These are phyloP conservation scores for Rauvolfia tetraphylla DNA, from an alignment of 257 asterid species.

Conservation along the genomic window DNA sequence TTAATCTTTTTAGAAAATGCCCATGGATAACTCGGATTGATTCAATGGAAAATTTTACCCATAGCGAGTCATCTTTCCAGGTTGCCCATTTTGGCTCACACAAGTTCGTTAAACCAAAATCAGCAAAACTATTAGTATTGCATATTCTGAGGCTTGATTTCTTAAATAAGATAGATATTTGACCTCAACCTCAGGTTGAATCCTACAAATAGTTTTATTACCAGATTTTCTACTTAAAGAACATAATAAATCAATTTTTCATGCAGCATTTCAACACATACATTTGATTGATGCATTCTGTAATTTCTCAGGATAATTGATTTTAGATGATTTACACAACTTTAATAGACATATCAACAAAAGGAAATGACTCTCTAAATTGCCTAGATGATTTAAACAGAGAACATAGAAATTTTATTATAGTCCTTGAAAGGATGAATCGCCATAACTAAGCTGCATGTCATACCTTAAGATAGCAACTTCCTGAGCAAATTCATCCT, in stretches of 20 bases:
- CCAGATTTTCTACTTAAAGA: background rate
- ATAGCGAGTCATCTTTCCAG: background rate
- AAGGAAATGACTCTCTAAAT: background rate
- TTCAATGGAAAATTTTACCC: background rate
- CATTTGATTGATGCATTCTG: background rate
- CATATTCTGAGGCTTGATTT: background rate
- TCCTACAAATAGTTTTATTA: background rate
- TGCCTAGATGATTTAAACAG: background rate
- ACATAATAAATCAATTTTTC: background rate
- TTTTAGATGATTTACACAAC: background rate
- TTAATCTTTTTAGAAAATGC: background rate
- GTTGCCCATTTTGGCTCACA: background rate
- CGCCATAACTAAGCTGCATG: background rate
- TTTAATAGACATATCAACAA: background rate
- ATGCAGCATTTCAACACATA: background rate
- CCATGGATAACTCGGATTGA: background rate
- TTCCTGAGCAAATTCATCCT: constrained; percentile 78
- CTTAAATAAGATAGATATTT: background rate
- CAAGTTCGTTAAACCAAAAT: background rate
- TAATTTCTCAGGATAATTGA: background rate
- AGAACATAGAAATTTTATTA: background rate
- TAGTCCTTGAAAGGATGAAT: background rate
- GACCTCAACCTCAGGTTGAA: background rate
- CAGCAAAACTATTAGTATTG: background rate
- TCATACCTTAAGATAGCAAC: constrained; percentile 67